These are phyloP conservation scores for Nothophytophthora sp. DNA, from an alignment of 352 stramenopile genomes.

Conservation along the genomic window DNA sequence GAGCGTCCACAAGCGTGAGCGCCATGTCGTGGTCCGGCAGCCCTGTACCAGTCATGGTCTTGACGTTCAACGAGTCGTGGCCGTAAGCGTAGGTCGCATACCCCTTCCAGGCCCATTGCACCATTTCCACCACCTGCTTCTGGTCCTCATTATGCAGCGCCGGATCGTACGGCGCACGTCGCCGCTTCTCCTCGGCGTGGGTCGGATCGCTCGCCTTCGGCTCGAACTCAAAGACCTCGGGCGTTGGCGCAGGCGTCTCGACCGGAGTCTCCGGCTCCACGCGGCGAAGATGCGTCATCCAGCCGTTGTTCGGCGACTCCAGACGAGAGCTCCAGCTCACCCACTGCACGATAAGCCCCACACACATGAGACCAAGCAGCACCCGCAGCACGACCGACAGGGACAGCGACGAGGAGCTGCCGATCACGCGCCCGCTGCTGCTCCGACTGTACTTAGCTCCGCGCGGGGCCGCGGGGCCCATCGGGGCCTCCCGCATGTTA, in stretches of 20 bases:
- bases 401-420: conserved; percentile 15
- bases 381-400: conserved; percentile 42
- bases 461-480: conserved; percentile 7
- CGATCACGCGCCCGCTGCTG: neutral
- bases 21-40: conserved; percentile 72
- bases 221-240: conserved; percentile 18
- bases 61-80: conserved; percentile 71
- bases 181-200: conserved; percentile 32
- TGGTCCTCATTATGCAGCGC: conserved; percentile 55
- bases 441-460: conserved; percentile 15
- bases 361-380: conserved; percentile 35
- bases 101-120: conserved; percentile 79
- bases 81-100: conserved; percentile 75
- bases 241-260: neutral
- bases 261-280: conserved; percentile 18
- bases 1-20: conserved; percentile 75
- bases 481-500: conserved; percentile 25
- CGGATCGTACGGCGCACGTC: conserved; percentile 48
- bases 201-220: conserved; percentile 24
- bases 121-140: conserved; percentile 59
- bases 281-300: conserved; percentile 39
- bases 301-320: conserved; percentile 30
- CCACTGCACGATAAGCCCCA: conserved; percentile 48
- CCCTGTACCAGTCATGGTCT: conserved; percentile 53
- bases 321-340: conserved; percentile 40